A percentile compares a stretch with the other conserved stretches of the same genome.
Conservation (phyloP, 1,139 yeast species). For the Taphrina deformans region DNA sequence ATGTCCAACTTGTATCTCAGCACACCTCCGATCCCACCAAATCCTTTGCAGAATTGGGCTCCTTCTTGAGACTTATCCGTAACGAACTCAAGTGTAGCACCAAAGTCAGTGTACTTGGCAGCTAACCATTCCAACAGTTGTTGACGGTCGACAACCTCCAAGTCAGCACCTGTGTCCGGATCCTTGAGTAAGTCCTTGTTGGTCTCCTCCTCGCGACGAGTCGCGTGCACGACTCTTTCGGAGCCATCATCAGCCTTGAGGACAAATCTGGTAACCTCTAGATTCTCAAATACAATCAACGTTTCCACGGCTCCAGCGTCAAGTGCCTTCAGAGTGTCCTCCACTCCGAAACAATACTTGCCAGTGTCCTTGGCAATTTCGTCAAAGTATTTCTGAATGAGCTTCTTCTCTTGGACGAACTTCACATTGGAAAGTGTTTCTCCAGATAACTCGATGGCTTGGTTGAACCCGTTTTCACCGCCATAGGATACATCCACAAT, state of each 20-base stretch:
- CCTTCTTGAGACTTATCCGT: conserved; percentile 97
- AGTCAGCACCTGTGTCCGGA: conserved; percentile 81
- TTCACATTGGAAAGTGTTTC: conserved; percentile 95
- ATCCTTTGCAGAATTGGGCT: conserved; percentile 95
- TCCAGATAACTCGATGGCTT: conserved; percentile 95
- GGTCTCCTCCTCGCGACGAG: conserved; percentile 50
- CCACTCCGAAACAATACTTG: conserved; percentile 91
- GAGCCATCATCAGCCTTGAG: conserved; percentile 81
- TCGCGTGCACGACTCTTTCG: conserved; percentile 70
- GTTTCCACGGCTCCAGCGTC: conserved; percentile 95
- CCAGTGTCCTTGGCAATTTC: conserved; percentile 97
- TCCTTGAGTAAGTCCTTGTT: conserved; percentile 76
- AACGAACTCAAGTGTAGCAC: conserved; percentile 93
- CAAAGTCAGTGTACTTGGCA: conserved; percentile 87
- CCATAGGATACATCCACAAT: conserved; percentile 97
- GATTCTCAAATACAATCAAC: conserved; percentile 86
- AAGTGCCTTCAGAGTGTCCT: conserved; percentile 90
- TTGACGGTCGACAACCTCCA: conserved; percentile 74
- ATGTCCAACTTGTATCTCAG: conserved; percentile 95
- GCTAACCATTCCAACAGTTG: conserved; percentile 95
- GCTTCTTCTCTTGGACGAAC: conserved; percentile 96
- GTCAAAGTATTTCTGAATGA: conserved; percentile 85
- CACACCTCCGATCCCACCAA: conserved; percentile 97
- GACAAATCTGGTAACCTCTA: conserved; percentile 79
- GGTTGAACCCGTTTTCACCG: conserved; percentile 98